phyloP scores from a whole-genome alignment of 768 basidiomycete genomes.

The Tephrocybe sp. region DNA sequence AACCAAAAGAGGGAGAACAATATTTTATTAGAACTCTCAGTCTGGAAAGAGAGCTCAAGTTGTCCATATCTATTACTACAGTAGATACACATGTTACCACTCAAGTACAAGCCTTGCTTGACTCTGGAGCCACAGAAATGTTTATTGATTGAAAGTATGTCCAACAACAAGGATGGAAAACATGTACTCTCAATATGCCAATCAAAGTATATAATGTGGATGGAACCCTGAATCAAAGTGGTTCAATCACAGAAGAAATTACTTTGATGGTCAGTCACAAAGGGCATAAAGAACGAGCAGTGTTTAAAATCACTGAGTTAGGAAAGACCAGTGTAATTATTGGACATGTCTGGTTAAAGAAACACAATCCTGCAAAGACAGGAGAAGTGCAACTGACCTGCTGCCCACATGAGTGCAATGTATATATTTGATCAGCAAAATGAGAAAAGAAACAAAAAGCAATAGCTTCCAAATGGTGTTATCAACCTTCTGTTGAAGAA shows the following conservation, averaged over 20 bases:
- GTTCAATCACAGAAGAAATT: not conserved
- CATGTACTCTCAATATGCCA: not conserved
- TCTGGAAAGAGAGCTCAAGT: not conserved
- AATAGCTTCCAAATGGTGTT: conserved; percentile 34
- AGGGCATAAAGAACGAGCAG: not conserved
- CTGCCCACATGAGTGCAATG: not conserved
- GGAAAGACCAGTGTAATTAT: not conserved
- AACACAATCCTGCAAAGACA: not conserved
- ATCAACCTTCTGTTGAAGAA: not conserved
- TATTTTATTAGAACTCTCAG: not conserved
- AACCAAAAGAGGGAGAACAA: not conserved
- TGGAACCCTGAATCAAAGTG: conserved; percentile 1
- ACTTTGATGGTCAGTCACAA: not conserved
- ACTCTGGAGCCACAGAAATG: not conserved
- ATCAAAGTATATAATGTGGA: not conserved
- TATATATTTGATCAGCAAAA: not conserved
- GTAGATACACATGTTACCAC: not conserved
- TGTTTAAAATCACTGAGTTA: not conserved
- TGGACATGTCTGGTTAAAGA: not conserved
- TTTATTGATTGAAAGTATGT: conserved; percentile 1
- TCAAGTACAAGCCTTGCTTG: not conserved
- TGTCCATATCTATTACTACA: not conserved
- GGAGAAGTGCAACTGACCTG: conserved; percentile 1
- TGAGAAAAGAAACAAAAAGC: not conserved
- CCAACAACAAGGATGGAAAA: not conserved